Percentiles rank a stretch among this genome's conserved stretches.
Evolutionary conservation across 1,139 yeast genomes (phyloP).

Genomic region (Blastobotrys indianensis): DNA sequence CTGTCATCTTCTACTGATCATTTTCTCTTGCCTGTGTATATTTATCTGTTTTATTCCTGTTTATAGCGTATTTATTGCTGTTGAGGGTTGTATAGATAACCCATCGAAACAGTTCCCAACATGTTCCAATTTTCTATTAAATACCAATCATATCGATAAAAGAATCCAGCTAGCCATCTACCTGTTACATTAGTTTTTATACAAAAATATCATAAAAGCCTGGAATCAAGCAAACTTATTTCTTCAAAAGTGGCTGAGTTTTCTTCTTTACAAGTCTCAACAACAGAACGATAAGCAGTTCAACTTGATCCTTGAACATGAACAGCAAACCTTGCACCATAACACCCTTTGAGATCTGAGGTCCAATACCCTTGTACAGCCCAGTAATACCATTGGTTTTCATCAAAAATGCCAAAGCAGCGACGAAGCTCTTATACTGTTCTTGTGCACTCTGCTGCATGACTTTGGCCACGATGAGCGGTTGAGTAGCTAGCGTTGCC

Average conservation of each 20-base stretch:
- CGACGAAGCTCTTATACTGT: slow-evolving; percentile 45
- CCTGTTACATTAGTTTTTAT: no score
- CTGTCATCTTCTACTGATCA: slow-evolving; percentile 13
- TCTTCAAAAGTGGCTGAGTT: not conserved
- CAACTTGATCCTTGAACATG: slow-evolving; percentile 67
- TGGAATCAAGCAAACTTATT: no score
- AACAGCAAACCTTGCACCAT: slow-evolving; percentile 80
- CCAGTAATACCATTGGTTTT: slow-evolving; percentile 47
- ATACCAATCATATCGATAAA: no score
- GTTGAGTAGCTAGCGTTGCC: slow-evolving; percentile 79
- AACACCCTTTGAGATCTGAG: slow-evolving; percentile 77
- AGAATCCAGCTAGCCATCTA: no score
- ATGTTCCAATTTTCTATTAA: no score
- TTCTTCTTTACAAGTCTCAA: slow-evolving; percentile 23
- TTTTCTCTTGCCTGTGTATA: not conserved
- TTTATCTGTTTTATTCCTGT: no score
- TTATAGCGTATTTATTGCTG: no score
- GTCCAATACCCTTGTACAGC: slow-evolving; percentile 74
- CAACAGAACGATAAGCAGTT: slow-evolving; percentile 32
- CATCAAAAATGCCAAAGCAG: slow-evolving; percentile 47
- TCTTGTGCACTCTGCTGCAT: slow-evolving; percentile 56
- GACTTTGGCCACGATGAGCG: slow-evolving; percentile 78
- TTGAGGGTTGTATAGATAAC: no score
- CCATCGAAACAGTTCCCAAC: no score
- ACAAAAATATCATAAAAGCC: no score